These are phyloP conservation scores for Leccinum olivaceopallidum DNA, from an alignment of 768 basidiomycete genomes.

Conservation along the genomic window DNA sequence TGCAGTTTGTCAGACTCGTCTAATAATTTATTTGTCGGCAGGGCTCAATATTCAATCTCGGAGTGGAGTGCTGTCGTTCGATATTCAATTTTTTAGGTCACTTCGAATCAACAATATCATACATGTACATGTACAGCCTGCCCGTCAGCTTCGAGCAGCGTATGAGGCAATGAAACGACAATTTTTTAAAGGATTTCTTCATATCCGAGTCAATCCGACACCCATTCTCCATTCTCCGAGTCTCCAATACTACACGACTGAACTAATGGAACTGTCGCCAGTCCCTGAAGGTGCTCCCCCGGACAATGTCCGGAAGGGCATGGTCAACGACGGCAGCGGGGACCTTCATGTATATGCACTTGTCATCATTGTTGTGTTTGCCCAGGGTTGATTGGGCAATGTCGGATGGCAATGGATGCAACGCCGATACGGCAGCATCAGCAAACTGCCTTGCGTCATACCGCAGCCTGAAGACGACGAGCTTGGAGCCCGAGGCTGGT, in stretches of 20 bases:
- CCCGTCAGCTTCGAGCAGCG: no score
- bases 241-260: background rate
- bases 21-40: no score
- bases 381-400: background rate
- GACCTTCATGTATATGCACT: background rate
- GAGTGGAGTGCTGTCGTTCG: no score
- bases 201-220: no score
- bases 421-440: background rate
- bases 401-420: background rate
- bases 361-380: background rate
- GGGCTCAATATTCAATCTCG: no score
- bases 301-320: background rate
- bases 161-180: no score
- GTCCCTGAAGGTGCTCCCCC: background rate
- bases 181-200: no score
- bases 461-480: background rate
- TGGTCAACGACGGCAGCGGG: background rate
- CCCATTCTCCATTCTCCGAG: no score
- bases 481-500: background rate
- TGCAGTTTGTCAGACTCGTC: no score
- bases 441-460: background rate
- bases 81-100: no score
- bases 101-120: no score
- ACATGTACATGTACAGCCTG: no score
- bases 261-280: background rate